Evolutionary conservation across 2,329 filamentous ascomycete species (phyloP), one percentile per base, ranked within the genome.

Genomic region (Phaeosphaeriaceae sp.): DNA sequence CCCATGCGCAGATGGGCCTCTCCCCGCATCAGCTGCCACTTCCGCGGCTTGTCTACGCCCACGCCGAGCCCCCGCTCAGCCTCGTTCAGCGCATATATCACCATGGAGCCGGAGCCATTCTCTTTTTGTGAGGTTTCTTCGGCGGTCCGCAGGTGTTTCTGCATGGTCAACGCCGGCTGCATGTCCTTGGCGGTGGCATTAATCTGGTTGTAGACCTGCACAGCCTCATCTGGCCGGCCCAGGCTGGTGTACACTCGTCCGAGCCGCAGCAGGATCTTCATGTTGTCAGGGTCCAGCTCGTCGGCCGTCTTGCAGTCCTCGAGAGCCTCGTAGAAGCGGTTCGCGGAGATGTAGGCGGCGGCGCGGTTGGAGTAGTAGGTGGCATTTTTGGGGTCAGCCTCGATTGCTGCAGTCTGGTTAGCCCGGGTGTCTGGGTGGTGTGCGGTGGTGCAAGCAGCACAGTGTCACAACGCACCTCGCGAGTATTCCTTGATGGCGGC

Each of bases 291-390:
- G 64, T 98, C 93, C 45, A 97, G 82, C 65, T 94, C 90, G 66
- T 91, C 88, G 7, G 95, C 92, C 54, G 85, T 86, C 71, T 88
- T 89, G 79, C 92, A 95, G 79, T 99, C 95, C 55, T 95, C 92
- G 58, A 98, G 82, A 17, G 95, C 95, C 62, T 90, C 85, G 56
- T 85, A 81, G 76, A 90, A 97, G 71, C 90, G 88, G 67, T 89
- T 89, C 58, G 92, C 91, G 53, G 92, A 92, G 84, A 99, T 97
- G 81, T 91, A 92, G 36, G 95, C 95, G 27, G 95, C 95, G 41
- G 95, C 93, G 71, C 95, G 90, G 83, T 99, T 99, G 77, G 92
- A 94, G 65, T 96, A 86, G 79, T 96, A 98, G 47, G 93, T 96
- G 36, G 93, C 84, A 51, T 93, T 96, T 69, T 89, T 85, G 53